Evolutionary conservation across 2,329 filamentous ascomycete species (phyloP), one percentile per base, ranked within the genome.

Genomic region (Pseudomassariella vexata): DNA sequence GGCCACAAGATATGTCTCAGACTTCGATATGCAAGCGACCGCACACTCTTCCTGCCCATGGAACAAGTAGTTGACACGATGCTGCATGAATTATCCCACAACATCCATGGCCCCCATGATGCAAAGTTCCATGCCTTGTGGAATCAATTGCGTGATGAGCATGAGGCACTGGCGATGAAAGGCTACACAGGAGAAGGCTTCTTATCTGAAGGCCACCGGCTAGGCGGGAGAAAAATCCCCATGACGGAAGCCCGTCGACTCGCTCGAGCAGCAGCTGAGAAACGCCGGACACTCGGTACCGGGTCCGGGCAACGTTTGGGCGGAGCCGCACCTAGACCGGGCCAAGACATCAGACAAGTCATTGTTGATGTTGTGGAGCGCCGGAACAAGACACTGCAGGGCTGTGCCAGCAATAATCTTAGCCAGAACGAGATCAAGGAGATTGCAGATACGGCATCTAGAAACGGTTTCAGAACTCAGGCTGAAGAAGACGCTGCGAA

Each of bases 101-200:
- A 84, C 43, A 74, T 87, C 9, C 79, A 82, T 56, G 87, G 86
- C 0, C 85, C 85, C 2, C 90, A 96, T 55, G 79, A 95, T 51
- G 71, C 68, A 28, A 73, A 82, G 21, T 96, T 96, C 51, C 79
- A 95, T 45, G 79, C 79, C 1, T 65, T 95, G 5, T 95, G 89
- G 86, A 82, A 95, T 46, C 82, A 94, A 52, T 73, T 95, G 5
- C 79, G 90, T 14, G 85, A 90, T 36, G 89, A 95, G 59, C 81
- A 90, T 47, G 76, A 88, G 47, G 76, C 78, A 3, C 70, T 95
- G 6, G 52, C 79, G 9, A 64, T 77, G 37, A 92, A 90, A 53
- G 90, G 90, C 12, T 95, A 90, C 51, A 94, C 85, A 0, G 90
- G 90, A 9, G 88, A 95, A 57, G 85, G 85, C 0, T 95, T 95